phyloP scores from a whole-genome alignment of 1,284 basidiomycete genomes.

The Apiotrichum montevideense region DNA sequence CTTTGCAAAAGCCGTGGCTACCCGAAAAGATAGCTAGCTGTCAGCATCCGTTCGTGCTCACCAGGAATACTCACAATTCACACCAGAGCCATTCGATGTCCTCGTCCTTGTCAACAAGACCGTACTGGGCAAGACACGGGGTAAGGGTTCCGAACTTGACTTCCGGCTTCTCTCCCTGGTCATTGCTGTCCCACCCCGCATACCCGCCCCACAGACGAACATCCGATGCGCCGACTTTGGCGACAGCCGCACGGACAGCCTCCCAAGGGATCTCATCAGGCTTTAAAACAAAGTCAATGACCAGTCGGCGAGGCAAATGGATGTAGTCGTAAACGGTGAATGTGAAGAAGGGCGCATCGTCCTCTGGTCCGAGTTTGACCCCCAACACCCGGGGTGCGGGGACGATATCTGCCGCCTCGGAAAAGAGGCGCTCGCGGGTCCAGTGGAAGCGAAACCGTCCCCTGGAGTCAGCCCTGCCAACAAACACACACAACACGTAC shows the following conservation, averaged over 20 bases:
- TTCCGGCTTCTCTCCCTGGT: background rate
- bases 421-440: background rate
- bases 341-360: background rate
- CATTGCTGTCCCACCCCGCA: slow-evolving; percentile 1
- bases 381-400: background rate
- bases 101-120: background rate
- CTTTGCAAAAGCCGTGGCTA: background rate
- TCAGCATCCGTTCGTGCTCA: background rate
- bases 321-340: background rate
- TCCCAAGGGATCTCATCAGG: background rate
- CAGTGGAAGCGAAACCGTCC: background rate
- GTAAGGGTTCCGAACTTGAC: background rate
- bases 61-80: slow-evolving; percentile 5
- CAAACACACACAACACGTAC: background rate
- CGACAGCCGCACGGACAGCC: background rate
- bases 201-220: slow-evolving; percentile 11
- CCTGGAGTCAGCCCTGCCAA: background rate
- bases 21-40: slow-evolving; percentile 1
- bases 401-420: background rate
- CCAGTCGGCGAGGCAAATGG: background rate
- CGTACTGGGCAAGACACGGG: slow-evolving; percentile 8
- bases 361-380: background rate
- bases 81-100: slow-evolving; percentile 9
- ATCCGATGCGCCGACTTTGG: slow-evolving; percentile 1
- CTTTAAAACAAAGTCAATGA: background rate